A percentile compares a stretch with the other conserved stretches of the same genome.
phyloP scores from a whole-genome alignment of 2,329 filamentous ascomycete species.

The Colletotrichum liriopes region DNA sequence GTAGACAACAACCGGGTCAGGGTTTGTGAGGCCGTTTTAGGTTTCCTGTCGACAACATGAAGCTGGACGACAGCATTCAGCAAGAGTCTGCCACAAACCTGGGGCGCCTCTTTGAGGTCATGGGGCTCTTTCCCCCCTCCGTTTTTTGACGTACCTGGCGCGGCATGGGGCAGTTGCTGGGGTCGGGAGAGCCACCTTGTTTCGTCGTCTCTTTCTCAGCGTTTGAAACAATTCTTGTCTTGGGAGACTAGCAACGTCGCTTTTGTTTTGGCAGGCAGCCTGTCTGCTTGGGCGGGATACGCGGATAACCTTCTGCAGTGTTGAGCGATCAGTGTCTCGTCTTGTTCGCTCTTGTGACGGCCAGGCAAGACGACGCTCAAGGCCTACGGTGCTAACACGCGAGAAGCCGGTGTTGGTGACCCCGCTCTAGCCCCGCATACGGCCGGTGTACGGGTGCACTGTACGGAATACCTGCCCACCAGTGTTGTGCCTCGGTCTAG shows the following conservation, averaged over 20 bases:
- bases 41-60: conserved; percentile 25
- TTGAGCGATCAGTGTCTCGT: conserved; percentile 11
- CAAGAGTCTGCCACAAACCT: no score
- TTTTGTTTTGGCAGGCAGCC: conserved; percentile 9
- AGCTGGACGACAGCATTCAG: conserved; percentile 1
- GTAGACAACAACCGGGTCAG: conserved; percentile 32
- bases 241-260: conserved; percentile 28
- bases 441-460: background rate
- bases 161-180: conserved; percentile 16
- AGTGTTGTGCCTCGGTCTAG: background rate
- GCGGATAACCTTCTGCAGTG: conserved; percentile 3
- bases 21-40: conserved; percentile 40
- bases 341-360: conserved; percentile 24
- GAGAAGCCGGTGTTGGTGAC: background rate
- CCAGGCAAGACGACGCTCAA: background rate
- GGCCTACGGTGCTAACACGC: background rate
- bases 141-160: conserved; percentile 12
- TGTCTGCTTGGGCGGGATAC: conserved; percentile 2
- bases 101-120: conserved; percentile 16
- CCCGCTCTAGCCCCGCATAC: background rate
- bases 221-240: conserved; percentile 41
- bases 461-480: background rate
- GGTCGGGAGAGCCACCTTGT: conserved; percentile 29
- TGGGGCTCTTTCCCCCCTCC: background rate
- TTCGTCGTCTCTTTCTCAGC: conserved; percentile 34